Conservation (phyloP, 768 basidiomycete species). For the Tricholoma furcatifolium region DNA sequence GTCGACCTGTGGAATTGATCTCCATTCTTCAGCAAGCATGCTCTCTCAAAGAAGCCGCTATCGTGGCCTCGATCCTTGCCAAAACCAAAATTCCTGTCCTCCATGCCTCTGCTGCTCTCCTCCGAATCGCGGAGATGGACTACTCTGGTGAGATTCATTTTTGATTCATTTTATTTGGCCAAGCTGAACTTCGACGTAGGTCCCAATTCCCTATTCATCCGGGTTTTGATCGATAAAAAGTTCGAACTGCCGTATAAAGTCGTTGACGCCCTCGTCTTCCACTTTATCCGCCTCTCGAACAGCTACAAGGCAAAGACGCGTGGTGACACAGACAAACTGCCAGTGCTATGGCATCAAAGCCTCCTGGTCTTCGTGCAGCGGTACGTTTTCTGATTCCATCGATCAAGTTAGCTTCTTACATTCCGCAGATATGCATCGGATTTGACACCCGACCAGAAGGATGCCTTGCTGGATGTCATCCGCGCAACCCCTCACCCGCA, state of each 20-base stretch:
- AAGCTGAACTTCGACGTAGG: slow-evolving; percentile 39
- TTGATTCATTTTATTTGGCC: neutral
- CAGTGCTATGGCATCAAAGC: slow-evolving; percentile 99
- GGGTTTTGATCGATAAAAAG: slow-evolving; percentile 96
- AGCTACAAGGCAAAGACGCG: slow-evolving; percentile 73
- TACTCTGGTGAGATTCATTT: slow-evolving; percentile 64
- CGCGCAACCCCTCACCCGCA: slow-evolving; percentile 83
- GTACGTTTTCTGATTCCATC: slow-evolving; percentile 38
- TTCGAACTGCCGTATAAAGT: slow-evolving; percentile 98
- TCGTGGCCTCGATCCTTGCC: slow-evolving; percentile 87
- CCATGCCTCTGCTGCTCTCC: slow-evolving; percentile 92
- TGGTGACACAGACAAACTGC: slow-evolving; percentile 76
- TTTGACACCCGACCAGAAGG: slow-evolving; percentile 95
- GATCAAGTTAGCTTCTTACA: slow-evolving; percentile 1
- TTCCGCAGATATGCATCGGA: slow-evolving; percentile 84
- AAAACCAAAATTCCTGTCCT: slow-evolving; percentile 94
- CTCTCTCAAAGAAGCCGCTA: slow-evolving; percentile 91
- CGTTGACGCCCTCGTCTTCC: slow-evolving; percentile 94
- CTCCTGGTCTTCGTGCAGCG: slow-evolving; percentile 92
- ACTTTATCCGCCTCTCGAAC: slow-evolving; percentile 96
- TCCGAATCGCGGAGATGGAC: slow-evolving; percentile 94
- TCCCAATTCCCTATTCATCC: slow-evolving; percentile 95
- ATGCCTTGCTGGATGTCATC: slow-evolving; percentile 92
- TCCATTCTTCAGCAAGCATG: slow-evolving; percentile 56
- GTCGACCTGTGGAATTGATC: neutral